These are phyloP conservation scores for Parietaria judaica DNA, from an alignment of 306 rosid genomes.

Conservation along the genomic window DNA sequence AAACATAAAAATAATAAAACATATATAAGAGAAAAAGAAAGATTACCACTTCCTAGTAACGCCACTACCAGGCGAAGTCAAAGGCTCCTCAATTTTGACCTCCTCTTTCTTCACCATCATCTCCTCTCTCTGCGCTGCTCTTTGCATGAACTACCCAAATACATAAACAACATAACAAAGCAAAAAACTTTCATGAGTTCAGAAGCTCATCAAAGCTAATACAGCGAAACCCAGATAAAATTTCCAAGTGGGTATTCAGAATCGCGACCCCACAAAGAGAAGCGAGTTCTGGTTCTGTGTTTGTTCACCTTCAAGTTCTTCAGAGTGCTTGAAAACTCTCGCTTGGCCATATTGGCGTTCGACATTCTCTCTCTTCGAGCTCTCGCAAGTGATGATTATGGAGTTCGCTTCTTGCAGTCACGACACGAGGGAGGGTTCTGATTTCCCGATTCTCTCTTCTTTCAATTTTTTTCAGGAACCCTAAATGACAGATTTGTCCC, in stretches of 20 bases:
- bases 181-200: not conserved
- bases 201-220: not conserved
- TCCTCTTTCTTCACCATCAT: constrained; percentile 46
- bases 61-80: constrained; percentile 25
- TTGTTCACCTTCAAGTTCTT: constrained; percentile 65
- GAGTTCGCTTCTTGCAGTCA: not conserved
- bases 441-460: not conserved
- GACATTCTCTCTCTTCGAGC: not conserved
- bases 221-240: constrained; percentile 10
- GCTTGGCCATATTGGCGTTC: constrained; percentile 43
- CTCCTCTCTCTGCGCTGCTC: constrained; percentile 61
- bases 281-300: not conserved
- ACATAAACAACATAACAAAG: not conserved
- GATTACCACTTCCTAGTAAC: constrained; percentile 50
- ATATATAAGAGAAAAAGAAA: constrained; percentile 3
- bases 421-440: constrained; percentile 18
- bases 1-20: not conserved
- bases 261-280: not conserved
- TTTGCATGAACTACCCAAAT: constrained; percentile 70
- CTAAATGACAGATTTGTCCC: constrained; percentile 6
- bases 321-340: constrained; percentile 69
- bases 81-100: constrained; percentile 37
- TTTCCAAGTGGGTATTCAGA: not conserved
- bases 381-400: constrained; percentile 4
- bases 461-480: not conserved